Conservation (phyloP, 192 early-diverging fungal genomes). For the Anaeromyces robustus region DNA sequence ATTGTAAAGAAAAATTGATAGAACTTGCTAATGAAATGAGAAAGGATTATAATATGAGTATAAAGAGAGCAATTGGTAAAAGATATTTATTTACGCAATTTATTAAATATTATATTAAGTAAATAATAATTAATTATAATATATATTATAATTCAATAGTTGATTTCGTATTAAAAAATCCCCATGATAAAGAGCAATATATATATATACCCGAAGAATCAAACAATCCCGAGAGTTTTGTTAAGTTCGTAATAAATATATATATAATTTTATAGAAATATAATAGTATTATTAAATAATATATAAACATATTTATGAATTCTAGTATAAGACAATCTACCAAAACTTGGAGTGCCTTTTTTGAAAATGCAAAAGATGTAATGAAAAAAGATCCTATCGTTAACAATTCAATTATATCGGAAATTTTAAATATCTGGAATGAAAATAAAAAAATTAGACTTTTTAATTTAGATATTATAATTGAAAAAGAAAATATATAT, state of each 20-base stretch:
- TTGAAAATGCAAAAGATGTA: constrained; percentile 10
- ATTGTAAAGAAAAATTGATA: constrained; percentile 16
- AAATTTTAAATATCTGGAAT: constrained; percentile 28
- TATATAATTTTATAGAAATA: neutral
- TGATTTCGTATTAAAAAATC: constrained; percentile 49
- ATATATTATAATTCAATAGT: constrained; percentile 12
- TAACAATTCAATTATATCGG: constrained; percentile 28
- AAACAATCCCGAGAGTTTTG: constrained; percentile 16
- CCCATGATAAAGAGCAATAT: constrained; percentile 27
- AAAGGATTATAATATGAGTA: constrained; percentile 48
- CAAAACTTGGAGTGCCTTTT: constrained; percentile 24
- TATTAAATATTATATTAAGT: neutral
- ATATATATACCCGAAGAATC: constrained; percentile 6
- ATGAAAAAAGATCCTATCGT: constrained; percentile 18
- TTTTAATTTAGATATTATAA: constrained; percentile 27
- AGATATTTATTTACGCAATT: neutral
- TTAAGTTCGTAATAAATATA: constrained; percentile 12
- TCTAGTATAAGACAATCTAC: constrained; percentile 24
- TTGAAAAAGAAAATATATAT: constrained; percentile 23
- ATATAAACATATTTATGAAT: neutral
- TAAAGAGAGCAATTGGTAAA: constrained; percentile 45
- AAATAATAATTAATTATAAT: neutral
- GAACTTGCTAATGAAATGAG: constrained; percentile 36
- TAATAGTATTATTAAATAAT: neutral
- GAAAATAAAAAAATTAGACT: constrained; percentile 22